Evolutionary conservation across 306 rosid genomes (phyloP), one percentile per base, ranked within the genome.

Genomic region (Psophocarpus tetragonolobus): DNA sequence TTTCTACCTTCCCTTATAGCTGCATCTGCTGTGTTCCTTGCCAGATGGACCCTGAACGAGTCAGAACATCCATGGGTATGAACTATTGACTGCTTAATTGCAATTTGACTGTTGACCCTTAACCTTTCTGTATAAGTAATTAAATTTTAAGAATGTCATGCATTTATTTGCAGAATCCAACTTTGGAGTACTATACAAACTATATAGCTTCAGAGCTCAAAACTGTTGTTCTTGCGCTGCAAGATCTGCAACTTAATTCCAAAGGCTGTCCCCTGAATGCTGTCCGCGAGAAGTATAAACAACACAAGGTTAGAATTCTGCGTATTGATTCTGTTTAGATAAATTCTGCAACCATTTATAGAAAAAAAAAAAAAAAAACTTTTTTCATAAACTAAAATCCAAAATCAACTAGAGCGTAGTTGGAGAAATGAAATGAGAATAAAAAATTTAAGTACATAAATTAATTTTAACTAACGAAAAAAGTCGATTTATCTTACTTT

Each of bases 1-100:
- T 91, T 89, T 83, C 89, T 89, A 65, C 97, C 98, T 68, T 93
- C 97, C 53, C 80, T 86, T 38, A 57, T 89, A 54, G 97, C 98
- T 68, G 97, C 94, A 61, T 88, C 98, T 29, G 95, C 90, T 27
- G 91, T 93, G 8, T 91, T 91, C 83, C 92, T 93, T 27, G 97
- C 97, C 47, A 89, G 85, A 88, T 93, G 98, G 98, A 89, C 91
- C 11, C 87, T 91, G 58, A 71, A 84, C 77, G 88, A 88, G 35
- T 82, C 87, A 76, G 91, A 88, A 54, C 85, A 91, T 80, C 94
- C 98, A 84, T 91, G 97, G 98, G 98, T 90, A n/a, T 74, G 88
- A 54, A 60, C 60, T 72, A 54, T 38, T 53, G 70, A 62, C 77
- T 41, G 50, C 50, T 13, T 60, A 44, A 42, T 58, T 57, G 32